Conservation (phyloP, 2,329 filamentous ascomycete species). For the Reticulascus tulasneorum region DNA sequence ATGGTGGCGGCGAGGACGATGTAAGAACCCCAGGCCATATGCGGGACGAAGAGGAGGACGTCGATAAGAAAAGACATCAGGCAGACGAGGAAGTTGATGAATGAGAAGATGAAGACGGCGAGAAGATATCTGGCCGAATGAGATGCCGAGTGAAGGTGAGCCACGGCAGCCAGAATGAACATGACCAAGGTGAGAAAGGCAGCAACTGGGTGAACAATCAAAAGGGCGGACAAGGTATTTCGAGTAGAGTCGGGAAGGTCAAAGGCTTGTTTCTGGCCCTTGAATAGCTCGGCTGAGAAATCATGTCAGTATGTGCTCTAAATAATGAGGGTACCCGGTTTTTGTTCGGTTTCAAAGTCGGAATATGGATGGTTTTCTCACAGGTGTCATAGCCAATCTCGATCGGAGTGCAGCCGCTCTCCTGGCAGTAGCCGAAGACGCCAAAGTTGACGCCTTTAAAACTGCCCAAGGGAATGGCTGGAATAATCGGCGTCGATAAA, state of each 20-base stretch:
- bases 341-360: background rate
- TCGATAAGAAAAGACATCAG: slow-evolving; percentile 89
- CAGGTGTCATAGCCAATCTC: slow-evolving; percentile 83
- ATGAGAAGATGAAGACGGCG: slow-evolving; percentile 76
- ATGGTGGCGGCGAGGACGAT: slow-evolving; percentile 87
- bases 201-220: slow-evolving; percentile 90
- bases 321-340: slow-evolving; percentile 3
- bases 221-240: slow-evolving; percentile 73
- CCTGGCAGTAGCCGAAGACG: slow-evolving; percentile 84
- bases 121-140: slow-evolving; percentile 89
- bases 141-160: slow-evolving; percentile 82
- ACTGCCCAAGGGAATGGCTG: slow-evolving; percentile 75
- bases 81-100: slow-evolving; percentile 79
- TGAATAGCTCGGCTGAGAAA: slow-evolving; percentile 11
- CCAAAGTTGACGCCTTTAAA: slow-evolving; percentile 78
- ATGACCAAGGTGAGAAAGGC: slow-evolving; percentile 82
- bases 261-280: slow-evolving; percentile 41
- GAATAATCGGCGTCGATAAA: slow-evolving; percentile 87
- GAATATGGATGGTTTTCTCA: slow-evolving; percentile 40
- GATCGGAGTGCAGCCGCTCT: slow-evolving; percentile 62
- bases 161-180: slow-evolving; percentile 71
- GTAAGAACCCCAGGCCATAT: slow-evolving; percentile 91
- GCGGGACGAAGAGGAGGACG: slow-evolving; percentile 89
- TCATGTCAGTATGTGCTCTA: slow-evolving; percentile 13
- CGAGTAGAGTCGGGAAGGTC: slow-evolving; percentile 51